phyloP scores from a whole-genome alignment of 306 rosid species.

The Vigna reflexopilosa region DNA sequence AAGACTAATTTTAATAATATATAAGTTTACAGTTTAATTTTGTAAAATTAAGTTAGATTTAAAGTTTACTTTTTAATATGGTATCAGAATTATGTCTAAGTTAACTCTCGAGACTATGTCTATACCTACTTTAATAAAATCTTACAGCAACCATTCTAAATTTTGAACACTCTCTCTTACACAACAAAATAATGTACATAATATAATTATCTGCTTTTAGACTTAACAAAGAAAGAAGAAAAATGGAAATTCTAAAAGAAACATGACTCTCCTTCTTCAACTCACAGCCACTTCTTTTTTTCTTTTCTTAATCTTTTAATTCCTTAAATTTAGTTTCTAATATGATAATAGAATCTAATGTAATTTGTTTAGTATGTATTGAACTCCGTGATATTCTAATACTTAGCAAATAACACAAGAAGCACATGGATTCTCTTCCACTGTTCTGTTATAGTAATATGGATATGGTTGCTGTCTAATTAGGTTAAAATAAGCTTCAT shows the following conservation, averaged over 20 bases:
- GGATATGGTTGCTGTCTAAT: slow-evolving; percentile 23
- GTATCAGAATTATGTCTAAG: too few relatives aligned
- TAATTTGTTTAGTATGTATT: not conserved
- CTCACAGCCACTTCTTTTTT: not conserved
- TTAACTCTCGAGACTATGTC: fast-evolving
- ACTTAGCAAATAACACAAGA: slow-evolving; percentile 74
- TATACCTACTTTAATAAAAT: not conserved
- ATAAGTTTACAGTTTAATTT: too few relatives aligned
- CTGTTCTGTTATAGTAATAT: slow-evolving; percentile 38
- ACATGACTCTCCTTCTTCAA: not conserved
- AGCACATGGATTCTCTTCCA: slow-evolving; percentile 68
- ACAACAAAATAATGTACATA: slow-evolving; percentile 33
- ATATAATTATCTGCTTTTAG: not conserved
- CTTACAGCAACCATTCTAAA: not conserved
- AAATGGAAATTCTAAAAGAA: not conserved
- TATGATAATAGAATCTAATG: too few relatives aligned
- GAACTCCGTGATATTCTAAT: not conserved
- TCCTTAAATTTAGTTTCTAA: too few relatives aligned
- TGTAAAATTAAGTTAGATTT: too few relatives aligned
- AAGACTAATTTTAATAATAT: too few relatives aligned
- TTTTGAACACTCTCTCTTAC: not conserved
- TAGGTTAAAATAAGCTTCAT: slow-evolving; percentile 23
- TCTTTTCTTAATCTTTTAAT: not conserved
- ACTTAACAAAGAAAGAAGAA: not conserved
- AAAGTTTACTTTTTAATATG: too few relatives aligned